Percentiles rank a stretch among this genome's conserved stretches.
These are phyloP conservation scores for Hypoxylon sp. DNA, from an alignment of 2,329 filamentous ascomycete genomes.

Conservation along the genomic window DNA sequence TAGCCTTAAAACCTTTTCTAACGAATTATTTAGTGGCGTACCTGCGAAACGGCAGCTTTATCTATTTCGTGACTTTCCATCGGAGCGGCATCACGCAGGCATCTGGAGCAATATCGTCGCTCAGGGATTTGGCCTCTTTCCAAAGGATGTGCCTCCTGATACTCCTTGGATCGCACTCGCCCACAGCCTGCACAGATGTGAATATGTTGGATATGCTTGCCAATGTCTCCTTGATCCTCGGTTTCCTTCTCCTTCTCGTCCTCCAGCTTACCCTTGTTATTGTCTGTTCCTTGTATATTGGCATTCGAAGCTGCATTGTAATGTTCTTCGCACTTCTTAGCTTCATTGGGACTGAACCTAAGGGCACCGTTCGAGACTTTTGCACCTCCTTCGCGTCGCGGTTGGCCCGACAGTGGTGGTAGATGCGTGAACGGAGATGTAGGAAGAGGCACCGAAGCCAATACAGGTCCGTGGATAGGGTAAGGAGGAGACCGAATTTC, in stretches of 20 bases:
- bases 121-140: conserved; percentile 49
- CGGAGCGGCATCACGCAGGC: conserved; percentile 39
- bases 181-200: conserved; percentile 51
- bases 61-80: conserved; percentile 19
- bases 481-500: conserved; percentile 22
- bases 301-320: conserved; percentile 20
- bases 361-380: conserved; percentile 4
- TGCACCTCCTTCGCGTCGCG: background rate
- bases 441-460: conserved; percentile 23
- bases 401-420: conserved; percentile 5
- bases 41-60: conserved; percentile 5
- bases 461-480: conserved; percentile 12
- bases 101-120: conserved; percentile 47
- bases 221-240: conserved; percentile 22
- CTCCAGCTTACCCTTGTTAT: background rate
- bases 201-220: conserved; percentile 46
- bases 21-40: conserved; percentile 4
- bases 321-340: conserved; percentile 37
- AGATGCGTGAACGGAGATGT: conserved; percentile 18
- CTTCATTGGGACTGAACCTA: conserved; percentile 25
- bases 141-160: conserved; percentile 48
- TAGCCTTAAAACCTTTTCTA: conserved; percentile 1
- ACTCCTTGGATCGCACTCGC: conserved; percentile 45
- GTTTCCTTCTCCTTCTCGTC: background rate
- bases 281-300: conserved; percentile 10